Conservation (phyloP, 225 moss, liverwort and hornwort species). For the Takakia lepidozioides region DNA sequence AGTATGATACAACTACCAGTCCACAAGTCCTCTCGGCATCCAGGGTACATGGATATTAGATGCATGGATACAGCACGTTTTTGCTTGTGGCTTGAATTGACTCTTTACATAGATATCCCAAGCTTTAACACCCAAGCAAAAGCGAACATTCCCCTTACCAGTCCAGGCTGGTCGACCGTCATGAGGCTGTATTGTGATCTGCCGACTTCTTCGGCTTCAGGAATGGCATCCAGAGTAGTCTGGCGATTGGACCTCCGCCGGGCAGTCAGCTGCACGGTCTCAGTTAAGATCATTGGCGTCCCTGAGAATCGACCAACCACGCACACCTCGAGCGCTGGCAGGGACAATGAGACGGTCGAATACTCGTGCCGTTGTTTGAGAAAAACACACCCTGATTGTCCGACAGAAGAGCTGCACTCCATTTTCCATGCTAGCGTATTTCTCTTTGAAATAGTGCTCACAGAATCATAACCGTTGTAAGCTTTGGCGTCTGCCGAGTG, state of each 20-base stretch:
- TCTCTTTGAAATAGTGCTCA: constrained; percentile 6
- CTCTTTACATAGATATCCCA: neutral
- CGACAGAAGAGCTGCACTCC: constrained; percentile 49
- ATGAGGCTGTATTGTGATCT: no score
- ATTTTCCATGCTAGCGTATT: constrained; percentile 36
- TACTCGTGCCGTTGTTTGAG: constrained; percentile 27
- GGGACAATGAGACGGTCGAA: constrained; percentile 28
- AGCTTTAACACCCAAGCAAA: no score
- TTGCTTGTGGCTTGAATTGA: neutral
- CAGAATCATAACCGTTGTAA: neutral
- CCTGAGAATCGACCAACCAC: constrained; percentile 49
- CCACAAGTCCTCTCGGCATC: no score
- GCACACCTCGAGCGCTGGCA: constrained; percentile 26
- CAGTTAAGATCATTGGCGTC: constrained; percentile 45
- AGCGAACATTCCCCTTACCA: constrained; percentile 4
- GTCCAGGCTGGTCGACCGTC: no score
- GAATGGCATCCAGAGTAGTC: constrained; percentile 47
- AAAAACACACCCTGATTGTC: constrained; percentile 55
- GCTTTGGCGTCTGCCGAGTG: constrained; percentile 3
- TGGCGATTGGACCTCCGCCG: constrained; percentile 33
- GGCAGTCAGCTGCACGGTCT: constrained; percentile 57
- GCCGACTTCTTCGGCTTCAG: no score
- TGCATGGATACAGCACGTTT: no score
- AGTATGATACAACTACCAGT: no score
- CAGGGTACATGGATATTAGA: no score